Evolutionary conservation across 23 red algal genomes (phyloP), one percentile per base, ranked within the genome.

Genomic region (Rhodosorus marinus): DNA sequence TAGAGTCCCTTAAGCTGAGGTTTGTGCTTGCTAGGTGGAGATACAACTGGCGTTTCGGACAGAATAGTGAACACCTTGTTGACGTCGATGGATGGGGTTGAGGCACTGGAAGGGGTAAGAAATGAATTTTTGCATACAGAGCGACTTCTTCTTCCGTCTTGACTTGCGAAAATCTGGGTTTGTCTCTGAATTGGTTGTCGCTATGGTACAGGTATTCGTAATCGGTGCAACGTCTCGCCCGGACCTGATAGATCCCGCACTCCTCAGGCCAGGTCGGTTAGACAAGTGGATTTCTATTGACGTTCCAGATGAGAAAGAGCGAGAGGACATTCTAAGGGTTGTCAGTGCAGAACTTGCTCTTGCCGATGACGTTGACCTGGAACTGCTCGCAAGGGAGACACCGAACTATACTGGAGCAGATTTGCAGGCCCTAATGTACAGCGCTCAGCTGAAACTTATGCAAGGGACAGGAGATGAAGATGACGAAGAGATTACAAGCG

Each of bases 231-330:
- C 74, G 5, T 78, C 65, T 41, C 60, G 87, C 8, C 87, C 87
- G 17, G 87, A 94, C 62, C 60, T 94, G 27, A 66, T 94, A 15
- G 87, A 94, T 59, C 66, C 78, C 11, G 87, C 64, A 14, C 59
- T 94, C 22, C 33, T 94, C 36, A 40, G 78, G 0, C 87, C 87
- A 7, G 87, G 87, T 24, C 68, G 87, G 19, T 50, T 94, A 17
- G 87, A 83, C 56, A 68, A 60, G 50, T 63, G 75, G 62, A 41
- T 94, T n/a, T 75, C 72, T 36, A 43, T 83, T 6, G 46, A 57
- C 33, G 63, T 83, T 47, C 87, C 87, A 6, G 35, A 61, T 21
- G 55, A 25, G 17, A 41, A 54, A 19, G 72, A 55, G 15, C 57
- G 57, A 30, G 14, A 33, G 14, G 57, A 34, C 15, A 61, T 61